phyloP scores from a whole-genome alignment of 1,284 basidiomycete species.

The Ustilago shanxiensis region DNA sequence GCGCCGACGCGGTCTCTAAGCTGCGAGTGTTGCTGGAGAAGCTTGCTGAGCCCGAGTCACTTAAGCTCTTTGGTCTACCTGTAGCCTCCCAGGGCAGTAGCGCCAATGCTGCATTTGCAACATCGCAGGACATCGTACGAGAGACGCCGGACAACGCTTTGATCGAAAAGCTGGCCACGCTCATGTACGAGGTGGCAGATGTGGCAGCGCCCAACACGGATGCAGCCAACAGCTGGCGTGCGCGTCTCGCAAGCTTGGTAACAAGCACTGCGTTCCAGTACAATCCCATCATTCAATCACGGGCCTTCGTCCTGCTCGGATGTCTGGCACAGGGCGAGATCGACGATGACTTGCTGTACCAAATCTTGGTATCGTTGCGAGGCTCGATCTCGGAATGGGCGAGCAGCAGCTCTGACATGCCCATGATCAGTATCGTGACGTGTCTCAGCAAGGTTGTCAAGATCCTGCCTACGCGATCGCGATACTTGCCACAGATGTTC shows the following conservation, averaged over 20 bases:
- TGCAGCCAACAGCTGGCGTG: conserved; percentile 89
- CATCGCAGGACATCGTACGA: conserved; percentile 51
- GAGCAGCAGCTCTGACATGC: conserved; percentile 56
- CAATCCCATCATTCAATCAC: conserved; percentile 87
- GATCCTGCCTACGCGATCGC: conserved; percentile 58
- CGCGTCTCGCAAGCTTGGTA: conserved; percentile 92
- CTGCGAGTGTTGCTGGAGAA: conserved; percentile 52
- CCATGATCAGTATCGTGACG: conserved; percentile 67
- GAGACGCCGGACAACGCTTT: conserved; percentile 57
- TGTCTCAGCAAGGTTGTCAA: conserved; percentile 66
- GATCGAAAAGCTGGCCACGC: conserved; percentile 59
- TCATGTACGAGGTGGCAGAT: conserved; percentile 63
- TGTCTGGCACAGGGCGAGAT: conserved; percentile 78
- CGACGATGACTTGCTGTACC: conserved; percentile 88
- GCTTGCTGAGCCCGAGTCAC: conserved; percentile 55
- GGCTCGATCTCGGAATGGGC: conserved; percentile 66
- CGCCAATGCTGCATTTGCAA: conserved; percentile 38
- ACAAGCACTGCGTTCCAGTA: conserved; percentile 92
- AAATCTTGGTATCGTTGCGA: conserved; percentile 81
- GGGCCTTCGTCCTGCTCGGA: conserved; percentile 87
- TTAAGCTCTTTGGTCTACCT: conserved; percentile 61
- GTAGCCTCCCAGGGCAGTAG: conserved; percentile 18
- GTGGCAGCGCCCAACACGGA: conserved; percentile 72
- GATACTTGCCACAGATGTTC: conserved; percentile 67
- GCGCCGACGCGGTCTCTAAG: conserved; percentile 42